phyloP scores from a whole-genome alignment of 805 yeast genomes.

The Pichia cabralensis region DNA sequence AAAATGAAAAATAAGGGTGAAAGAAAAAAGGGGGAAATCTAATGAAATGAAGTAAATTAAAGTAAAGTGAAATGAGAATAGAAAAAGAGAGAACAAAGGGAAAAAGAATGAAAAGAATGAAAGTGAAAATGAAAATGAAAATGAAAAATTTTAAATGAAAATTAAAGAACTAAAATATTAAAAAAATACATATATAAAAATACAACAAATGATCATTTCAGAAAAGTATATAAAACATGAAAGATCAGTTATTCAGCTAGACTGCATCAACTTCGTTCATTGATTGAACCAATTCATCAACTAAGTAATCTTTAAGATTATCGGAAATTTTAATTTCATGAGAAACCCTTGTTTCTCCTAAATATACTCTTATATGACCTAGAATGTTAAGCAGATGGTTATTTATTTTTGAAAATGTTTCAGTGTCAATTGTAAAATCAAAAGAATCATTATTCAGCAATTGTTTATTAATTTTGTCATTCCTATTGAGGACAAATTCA shows the following conservation, averaged over 20 bases:
- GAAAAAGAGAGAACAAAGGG: too few species aligned
- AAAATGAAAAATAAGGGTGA: too few species aligned
- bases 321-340: constrained; percentile 9
- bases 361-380: constrained; percentile 24
- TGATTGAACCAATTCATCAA: constrained; percentile 17
- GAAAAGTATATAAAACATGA: too few species aligned
- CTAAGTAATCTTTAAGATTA: constrained; percentile 14
- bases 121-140: too few species aligned
- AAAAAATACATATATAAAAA: not conserved
- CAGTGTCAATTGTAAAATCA: not conserved
- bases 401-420: constrained; percentile 15
- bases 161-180: not conserved
- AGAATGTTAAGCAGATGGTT: constrained; percentile 20
- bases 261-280: constrained; percentile 18
- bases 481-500: constrained; percentile 5
- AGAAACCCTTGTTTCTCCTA: constrained; percentile 16
- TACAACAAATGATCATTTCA: too few species aligned
- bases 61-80: too few species aligned
- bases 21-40: too few species aligned
- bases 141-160: not conserved
- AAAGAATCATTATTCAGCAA: too few species aligned
- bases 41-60: too few species aligned
- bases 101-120: too few species aligned
- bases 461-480: constrained; percentile 1
- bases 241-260: not conserved